phyloP scores from a whole-genome alignment of 1,139 yeast species.

The Sugiyamaella novakii region DNA sequence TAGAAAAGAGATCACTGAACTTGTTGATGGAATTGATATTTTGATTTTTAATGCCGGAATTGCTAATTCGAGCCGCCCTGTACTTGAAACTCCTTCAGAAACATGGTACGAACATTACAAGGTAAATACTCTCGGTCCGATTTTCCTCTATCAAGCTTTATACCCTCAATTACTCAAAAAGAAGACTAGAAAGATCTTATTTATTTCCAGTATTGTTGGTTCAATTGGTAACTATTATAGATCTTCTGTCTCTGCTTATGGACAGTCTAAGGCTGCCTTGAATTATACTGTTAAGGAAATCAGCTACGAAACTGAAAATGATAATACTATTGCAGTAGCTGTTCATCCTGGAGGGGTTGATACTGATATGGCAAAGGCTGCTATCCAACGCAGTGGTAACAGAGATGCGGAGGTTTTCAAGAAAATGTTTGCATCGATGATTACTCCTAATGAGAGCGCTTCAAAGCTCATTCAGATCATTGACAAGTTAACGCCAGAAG shows the following conservation, averaged over 20 bases:
- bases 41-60: conserved; percentile 23
- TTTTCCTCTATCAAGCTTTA: conserved; percentile 31
- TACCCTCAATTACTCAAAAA: conserved; percentile 32
- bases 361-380: conserved; percentile 38
- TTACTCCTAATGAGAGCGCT: too few relatives aligned
- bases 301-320: conserved; percentile 33
- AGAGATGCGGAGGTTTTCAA: too few relatives aligned
- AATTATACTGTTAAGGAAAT: conserved; percentile 37
- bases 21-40: conserved; percentile 21
- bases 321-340: conserved; percentile 36
- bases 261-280: conserved; percentile 45
- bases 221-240: conserved; percentile 32
- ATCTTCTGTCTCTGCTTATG: conserved; percentile 37
- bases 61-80: neutral
- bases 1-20: conserved; percentile 25
- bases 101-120: conserved; percentile 17
- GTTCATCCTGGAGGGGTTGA: conserved; percentile 43
- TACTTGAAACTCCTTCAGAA: conserved; percentile 11
- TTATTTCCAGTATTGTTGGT: conserved; percentile 36
- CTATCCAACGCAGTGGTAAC: too few relatives aligned
- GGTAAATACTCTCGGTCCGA: conserved; percentile 37
- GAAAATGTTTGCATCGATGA: too few relatives aligned
- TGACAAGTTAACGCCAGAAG: too few relatives aligned
- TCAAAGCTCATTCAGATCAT: too few relatives aligned
- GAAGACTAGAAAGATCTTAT: conserved; percentile 30